phyloP scores from a whole-genome alignment of 192 early-diverging fungal genomes.

The Chytriomyces sp. region DNA sequence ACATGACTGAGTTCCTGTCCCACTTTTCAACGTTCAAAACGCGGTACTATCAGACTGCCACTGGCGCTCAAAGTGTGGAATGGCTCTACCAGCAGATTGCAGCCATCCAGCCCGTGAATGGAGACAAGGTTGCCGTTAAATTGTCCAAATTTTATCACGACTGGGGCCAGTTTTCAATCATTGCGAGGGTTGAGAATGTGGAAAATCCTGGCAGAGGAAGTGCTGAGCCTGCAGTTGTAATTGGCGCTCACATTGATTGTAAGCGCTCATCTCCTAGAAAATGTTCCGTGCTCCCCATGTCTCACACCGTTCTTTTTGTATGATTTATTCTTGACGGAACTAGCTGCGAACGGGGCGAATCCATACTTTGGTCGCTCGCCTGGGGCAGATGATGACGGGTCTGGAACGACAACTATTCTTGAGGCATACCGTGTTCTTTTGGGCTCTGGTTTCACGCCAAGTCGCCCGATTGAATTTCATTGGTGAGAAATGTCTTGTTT shows the following conservation, averaged over 20 bases:
- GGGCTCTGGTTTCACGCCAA: conserved; percentile 68
- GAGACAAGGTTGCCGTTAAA: conserved; percentile 12
- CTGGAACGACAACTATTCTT: conserved; percentile 86
- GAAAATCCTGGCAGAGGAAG: neutral
- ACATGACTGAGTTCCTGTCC: conserved; percentile 72
- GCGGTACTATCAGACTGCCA: conserved; percentile 79
- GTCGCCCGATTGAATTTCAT: conserved; percentile 92
- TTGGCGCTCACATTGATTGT: neutral
- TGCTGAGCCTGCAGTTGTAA: neutral
- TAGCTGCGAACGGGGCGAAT: conserved; percentile 39
- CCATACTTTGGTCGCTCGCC: conserved; percentile 77
- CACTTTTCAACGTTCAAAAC: conserved; percentile 84
- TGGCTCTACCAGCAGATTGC: conserved; percentile 52
- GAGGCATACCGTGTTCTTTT: conserved; percentile 83
- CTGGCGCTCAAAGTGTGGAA: conserved; percentile 42
- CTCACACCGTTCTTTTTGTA: neutral
- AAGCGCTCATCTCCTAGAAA: too few species aligned
- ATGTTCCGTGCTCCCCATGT: too few species aligned
- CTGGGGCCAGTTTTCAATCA: conserved; percentile 85
- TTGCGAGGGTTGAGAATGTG: conserved; percentile 71
- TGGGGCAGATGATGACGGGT: conserved; percentile 94
- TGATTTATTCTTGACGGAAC: neutral
- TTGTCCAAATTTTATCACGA: conserved; percentile 76
- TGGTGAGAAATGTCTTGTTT: conserved; percentile 50
- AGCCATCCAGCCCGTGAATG: conserved; percentile 11